Percentiles rank a stretch among this genome's conserved stretches.
Conservation (phyloP, 2,329 filamentous ascomycete genomes). For the Talaromyces atroroseus region DNA sequence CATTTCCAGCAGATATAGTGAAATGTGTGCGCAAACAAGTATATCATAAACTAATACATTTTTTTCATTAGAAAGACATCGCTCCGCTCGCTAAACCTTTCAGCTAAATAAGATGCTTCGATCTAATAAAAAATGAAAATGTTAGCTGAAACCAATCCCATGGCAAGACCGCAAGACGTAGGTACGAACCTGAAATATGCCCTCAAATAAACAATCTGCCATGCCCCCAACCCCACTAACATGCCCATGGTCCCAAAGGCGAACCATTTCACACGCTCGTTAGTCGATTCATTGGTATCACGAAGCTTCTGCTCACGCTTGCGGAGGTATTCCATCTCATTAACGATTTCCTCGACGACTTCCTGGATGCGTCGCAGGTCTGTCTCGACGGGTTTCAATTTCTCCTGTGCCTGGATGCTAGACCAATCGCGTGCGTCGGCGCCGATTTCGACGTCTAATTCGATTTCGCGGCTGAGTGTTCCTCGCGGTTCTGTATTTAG, state of each 20-base stretch:
- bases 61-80: constrained; percentile 9
- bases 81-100: background rate
- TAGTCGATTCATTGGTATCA: constrained; percentile 99
- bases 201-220: constrained; percentile 96
- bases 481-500: constrained; percentile 21
- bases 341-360: constrained; percentile 78
- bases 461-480: constrained; percentile 63
- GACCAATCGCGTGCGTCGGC: constrained; percentile 98
- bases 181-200: constrained; percentile 76
- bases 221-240: constrained; percentile 79
- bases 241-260: constrained; percentile 89
- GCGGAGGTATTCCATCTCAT: constrained; percentile 94
- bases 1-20: background rate
- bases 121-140: too few relatives aligned
- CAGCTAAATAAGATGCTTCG: constrained; percentile 62
- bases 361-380: constrained; percentile 92
- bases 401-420: constrained; percentile 91
- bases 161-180: too few relatives aligned
- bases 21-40: background rate
- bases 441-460: constrained; percentile 93
- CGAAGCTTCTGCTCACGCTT: constrained; percentile 85
- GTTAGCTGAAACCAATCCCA: too few relatives aligned
- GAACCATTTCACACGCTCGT: constrained; percentile 98
- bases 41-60: constrained; percentile 11
- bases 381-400: constrained; percentile 93